Percentiles rank a stretch among this genome's conserved stretches.
phyloP scores from a whole-genome alignment of 768 basidiomycete species.

The Cystofilobasidium macerans region DNA sequence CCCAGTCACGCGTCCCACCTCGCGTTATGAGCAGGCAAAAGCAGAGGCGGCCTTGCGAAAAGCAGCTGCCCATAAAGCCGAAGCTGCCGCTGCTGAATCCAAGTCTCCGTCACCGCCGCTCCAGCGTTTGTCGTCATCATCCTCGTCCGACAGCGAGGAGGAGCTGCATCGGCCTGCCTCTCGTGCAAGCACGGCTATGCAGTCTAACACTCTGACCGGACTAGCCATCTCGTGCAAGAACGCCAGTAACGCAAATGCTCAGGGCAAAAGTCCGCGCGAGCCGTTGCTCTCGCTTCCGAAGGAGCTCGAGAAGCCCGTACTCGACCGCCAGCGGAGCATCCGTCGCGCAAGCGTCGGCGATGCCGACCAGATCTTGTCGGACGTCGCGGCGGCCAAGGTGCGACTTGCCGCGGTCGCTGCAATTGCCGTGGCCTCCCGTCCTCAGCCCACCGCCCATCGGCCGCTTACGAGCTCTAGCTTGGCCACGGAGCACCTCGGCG shows the following conservation, averaged over 20 bases:
- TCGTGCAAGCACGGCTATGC: background rate
- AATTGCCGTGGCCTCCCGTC: background rate
- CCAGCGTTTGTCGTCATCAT: background rate
- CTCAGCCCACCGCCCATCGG: no score
- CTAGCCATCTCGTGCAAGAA: background rate
- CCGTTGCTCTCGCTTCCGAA: slow-evolving; percentile 2
- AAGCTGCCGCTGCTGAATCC: no score
- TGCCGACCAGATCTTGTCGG: background rate
- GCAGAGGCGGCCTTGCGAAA: background rate
- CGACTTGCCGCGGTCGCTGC: background rate
- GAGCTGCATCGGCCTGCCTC: background rate
- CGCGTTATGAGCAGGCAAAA: background rate
- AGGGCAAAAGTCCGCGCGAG: background rate
- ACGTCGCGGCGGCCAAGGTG: background rate
- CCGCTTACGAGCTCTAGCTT: no score
- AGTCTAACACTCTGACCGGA: background rate
- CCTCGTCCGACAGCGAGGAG: background rate
- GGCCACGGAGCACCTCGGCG: no score
- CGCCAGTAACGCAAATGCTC: background rate
- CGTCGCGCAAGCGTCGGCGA: slow-evolving; percentile 4
- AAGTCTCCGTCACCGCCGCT: no score
- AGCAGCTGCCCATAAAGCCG: no score
- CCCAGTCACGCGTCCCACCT: background rate
- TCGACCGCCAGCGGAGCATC: background rate
- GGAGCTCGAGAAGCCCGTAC: slow-evolving; percentile 1